Evolutionary conservation across 2,329 filamentous ascomycete species (phyloP).

Genomic region (Exophiala xenobiotica): DNA sequence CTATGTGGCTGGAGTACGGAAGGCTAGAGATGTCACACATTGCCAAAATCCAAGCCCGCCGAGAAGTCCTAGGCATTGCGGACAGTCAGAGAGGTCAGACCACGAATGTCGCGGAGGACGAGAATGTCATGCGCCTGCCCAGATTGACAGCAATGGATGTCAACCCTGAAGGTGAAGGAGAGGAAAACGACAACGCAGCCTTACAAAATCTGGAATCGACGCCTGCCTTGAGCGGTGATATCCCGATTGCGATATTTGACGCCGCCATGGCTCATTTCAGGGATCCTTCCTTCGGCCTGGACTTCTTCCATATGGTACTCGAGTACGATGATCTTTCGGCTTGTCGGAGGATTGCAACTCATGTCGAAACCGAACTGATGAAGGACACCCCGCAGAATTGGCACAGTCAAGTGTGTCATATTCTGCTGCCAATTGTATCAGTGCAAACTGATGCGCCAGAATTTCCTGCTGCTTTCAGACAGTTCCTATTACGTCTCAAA

Average conservation of each 20-base stretch:
- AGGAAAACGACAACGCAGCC: constrained; percentile 52
- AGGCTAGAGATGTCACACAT: constrained; percentile 92
- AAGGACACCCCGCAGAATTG: constrained; percentile 60
- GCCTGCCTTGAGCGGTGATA: constrained; percentile 86
- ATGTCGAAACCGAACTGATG: constrained; percentile 67
- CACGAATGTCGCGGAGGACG: constrained; percentile 47
- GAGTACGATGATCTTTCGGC: constrained; percentile 67
- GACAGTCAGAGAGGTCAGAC: constrained; percentile 40
- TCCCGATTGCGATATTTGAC: constrained; percentile 89
- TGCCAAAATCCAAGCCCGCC: constrained; percentile 72
- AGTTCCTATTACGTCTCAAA: constrained; percentile 63
- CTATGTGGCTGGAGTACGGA: constrained; percentile 86
- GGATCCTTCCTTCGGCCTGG: constrained; percentile 63
- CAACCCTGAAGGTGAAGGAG: constrained; percentile 53
- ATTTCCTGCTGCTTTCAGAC: constrained; percentile 70
- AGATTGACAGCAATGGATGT: constrained; percentile 63
- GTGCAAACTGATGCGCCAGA: constrained; percentile 62
- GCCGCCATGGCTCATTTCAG: constrained; percentile 76
- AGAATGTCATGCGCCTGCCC: constrained; percentile 59
- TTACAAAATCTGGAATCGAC: constrained; percentile 68
- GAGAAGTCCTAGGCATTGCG: constrained; percentile 64
- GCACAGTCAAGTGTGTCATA: constrained; percentile 67
- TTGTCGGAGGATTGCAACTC: constrained; percentile 65
- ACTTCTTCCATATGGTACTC: constrained; percentile 78
- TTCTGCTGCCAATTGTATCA: constrained; percentile 68